Base-by-base conservation (phyloP, 805 yeast species). In the Candida namnaoensis region DNA sequence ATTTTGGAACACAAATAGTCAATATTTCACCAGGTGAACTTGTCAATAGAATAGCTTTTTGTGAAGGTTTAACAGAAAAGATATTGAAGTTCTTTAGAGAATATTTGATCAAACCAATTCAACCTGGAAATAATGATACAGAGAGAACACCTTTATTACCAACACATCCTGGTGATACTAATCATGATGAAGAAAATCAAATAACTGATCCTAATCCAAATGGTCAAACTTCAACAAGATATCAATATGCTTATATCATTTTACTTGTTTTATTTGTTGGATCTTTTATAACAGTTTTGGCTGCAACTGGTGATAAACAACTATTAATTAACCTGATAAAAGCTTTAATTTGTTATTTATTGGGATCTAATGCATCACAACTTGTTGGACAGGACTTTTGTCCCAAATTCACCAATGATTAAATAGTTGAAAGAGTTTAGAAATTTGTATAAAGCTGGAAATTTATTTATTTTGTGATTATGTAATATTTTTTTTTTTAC, bases 381-480 rank as follows among this genome's bases (percentile, higher is more conserved):
- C 28, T 49, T 28, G 48, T 54, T 32, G 57, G 56, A 1, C 30
- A 37, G 4, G 44, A 19, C 3, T 52, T 53, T 19, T 54, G 57
- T 38, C 51, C 54, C 2, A 26, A 7, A 41, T 42, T 40, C 3
- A 27, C 30, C 30, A 27, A 9, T 27, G 30, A 7, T 11, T 27
- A 7, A 27, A 9, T 11, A 27, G 4, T 11, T 27, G 11, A 11
- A 9, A 27, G 30, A 19, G 19, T 19, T 19, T 19, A 19, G 7
- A 11, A 27, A 27, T 27, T 27, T 11, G 11, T 27, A 9, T 9
- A 27, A 7, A 9, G 5, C 5, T 27, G 3, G 8, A 27, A 27
- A 27, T 27, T 9, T 27, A 11, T 27, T 27, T 9, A 7, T 11
- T 27, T 9, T 9, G 8, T 11, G 11, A 27, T 27, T 27, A 27